A percentile compares a stretch with the other conserved stretches of the same genome.
Evolutionary conservation across 139 green algal genomes (phyloP).

Genomic region (Chlamydomonas asymmetrica): DNA sequence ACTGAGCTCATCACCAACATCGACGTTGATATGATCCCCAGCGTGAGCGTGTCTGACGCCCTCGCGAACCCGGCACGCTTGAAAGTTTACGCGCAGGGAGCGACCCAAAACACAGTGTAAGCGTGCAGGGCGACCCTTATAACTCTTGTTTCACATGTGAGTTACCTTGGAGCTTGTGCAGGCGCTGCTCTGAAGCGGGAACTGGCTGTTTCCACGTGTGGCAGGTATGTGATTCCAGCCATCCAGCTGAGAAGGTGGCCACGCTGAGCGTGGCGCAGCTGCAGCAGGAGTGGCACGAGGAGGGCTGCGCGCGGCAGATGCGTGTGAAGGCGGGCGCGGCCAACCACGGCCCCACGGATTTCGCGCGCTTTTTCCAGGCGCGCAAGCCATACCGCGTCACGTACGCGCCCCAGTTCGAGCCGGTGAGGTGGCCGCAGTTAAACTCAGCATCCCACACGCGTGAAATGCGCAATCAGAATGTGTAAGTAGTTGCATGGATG

Average conservation of each 20-base stretch:
- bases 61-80: neutral
- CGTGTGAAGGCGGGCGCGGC: neutral
- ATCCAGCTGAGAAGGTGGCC: neutral
- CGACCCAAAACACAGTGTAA: neutral
- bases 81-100: neutral
- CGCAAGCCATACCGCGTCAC: neutral
- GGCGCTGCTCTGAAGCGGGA: neutral
- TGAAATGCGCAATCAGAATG: no score
- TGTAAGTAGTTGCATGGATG: no score
- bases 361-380: neutral
- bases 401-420: constrained; percentile 9
- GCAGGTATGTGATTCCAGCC: neutral
- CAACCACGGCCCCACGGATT: constrained; percentile 27
- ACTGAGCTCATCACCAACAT: constrained; percentile 50
- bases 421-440: no score
- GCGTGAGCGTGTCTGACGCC: neutral
- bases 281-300: neutral
- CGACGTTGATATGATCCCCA: constrained; percentile 52
- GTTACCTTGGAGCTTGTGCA: neutral
- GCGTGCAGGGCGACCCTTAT: constrained; percentile 21
- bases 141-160: no score
- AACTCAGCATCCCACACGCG: no score
- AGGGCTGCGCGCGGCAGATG: constrained; percentile 19
- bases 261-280: neutral
- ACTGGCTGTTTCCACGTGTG: neutral